These are phyloP conservation scores for Monoraphidium neglectum DNA, from an alignment of 139 green algal genomes.

Conservation along the genomic window DNA sequence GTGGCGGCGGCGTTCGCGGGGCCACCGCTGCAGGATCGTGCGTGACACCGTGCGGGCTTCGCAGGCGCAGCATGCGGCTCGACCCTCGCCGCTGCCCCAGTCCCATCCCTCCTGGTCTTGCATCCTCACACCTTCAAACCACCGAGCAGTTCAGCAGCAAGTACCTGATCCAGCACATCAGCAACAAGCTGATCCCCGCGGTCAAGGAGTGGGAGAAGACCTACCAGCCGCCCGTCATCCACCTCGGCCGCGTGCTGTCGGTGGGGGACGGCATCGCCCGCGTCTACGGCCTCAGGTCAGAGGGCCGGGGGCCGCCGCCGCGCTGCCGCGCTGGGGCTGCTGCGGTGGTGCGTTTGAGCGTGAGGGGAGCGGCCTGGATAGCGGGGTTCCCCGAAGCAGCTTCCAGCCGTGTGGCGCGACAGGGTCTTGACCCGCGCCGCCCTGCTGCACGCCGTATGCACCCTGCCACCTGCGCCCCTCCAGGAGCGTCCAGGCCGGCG, in stretches of 20 bases:
- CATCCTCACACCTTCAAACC: too few species aligned
- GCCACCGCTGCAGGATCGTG: too few species aligned
- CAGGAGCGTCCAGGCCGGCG: conserved; percentile 63
- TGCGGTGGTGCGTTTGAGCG: background rate
- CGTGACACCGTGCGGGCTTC: conserved; percentile 49
- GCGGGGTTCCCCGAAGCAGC: background rate
- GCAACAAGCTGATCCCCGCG: conserved; percentile 55
- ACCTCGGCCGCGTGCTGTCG: conserved; percentile 80
- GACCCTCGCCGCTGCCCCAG: too few species aligned
- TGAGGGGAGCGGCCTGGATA: too few species aligned
- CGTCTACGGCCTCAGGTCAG: conserved; percentile 86
- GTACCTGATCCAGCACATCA: conserved; percentile 71
- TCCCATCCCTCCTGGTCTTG: too few species aligned
- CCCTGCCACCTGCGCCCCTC: background rate
- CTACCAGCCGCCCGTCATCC: conserved; percentile 62
- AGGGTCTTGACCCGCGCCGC: too few species aligned
- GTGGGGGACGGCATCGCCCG: conserved; percentile 92
- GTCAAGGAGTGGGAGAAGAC: conserved; percentile 57
- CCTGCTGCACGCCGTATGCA: too few species aligned
- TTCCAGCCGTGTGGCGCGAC: background rate
- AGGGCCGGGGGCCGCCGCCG: too few species aligned
- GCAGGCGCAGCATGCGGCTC: too few species aligned
- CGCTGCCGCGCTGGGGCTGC: too few species aligned
- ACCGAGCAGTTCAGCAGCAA: conserved; percentile 61
- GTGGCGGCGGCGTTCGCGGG: too few species aligned